These are phyloP conservation scores for Sporisorium exsertum DNA, from an alignment of 1,284 basidiomycete genomes.

Conservation along the genomic window DNA sequence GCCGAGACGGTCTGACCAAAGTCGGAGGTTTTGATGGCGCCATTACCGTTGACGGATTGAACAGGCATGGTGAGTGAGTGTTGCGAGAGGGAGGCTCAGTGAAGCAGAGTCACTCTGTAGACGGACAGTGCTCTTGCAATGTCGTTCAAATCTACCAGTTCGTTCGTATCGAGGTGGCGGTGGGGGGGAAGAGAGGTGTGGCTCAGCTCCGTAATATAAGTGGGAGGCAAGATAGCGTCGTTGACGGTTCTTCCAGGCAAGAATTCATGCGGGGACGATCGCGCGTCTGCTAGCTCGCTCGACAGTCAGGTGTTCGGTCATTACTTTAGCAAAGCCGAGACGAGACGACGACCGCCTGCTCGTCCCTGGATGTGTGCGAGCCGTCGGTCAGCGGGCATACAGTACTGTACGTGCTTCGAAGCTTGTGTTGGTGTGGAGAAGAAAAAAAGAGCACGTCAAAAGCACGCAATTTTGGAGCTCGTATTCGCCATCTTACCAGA, in stretches of 20 bases:
- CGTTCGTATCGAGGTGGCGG: background rate
- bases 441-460: background rate
- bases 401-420: no score
- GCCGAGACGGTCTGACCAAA: background rate
- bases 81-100: background rate
- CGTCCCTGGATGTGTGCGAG: background rate
- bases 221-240: background rate
- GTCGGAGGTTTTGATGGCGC: background rate
- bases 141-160: background rate
- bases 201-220: background rate
- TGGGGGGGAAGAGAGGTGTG: background rate
- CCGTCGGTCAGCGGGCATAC: background rate
- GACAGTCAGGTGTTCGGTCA: background rate
- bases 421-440: constrained; percentile 12
- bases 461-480: constrained; percentile 36
- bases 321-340: constrained; percentile 1
- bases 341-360: background rate
- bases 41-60: constrained; percentile 10
- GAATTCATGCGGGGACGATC: constrained; percentile 3
- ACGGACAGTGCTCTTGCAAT: background rate
- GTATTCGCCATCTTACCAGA: constrained; percentile 8
- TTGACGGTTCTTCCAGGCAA: background rate
- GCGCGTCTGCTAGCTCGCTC: background rate
- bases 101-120: background rate
- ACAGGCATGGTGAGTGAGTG: constrained; percentile 21